Evolutionary conservation across 192 early-diverging fungal genomes (phyloP).

Genomic region (Entomortierella chlamydospora): DNA sequence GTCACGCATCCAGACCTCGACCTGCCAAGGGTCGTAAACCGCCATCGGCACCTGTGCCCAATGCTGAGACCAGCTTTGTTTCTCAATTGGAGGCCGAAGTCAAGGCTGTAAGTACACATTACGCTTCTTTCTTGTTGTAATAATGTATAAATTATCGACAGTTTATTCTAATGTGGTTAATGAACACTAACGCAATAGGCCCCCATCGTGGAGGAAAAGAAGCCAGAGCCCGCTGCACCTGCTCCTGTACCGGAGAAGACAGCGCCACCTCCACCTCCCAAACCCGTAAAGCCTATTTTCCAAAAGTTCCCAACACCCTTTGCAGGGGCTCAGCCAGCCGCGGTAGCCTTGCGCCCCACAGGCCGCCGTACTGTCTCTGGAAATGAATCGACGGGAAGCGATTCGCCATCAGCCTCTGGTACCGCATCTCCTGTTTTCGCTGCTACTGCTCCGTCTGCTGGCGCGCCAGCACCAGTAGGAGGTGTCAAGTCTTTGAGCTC

Average conservation of each 20-base stretch:
- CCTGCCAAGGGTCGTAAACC: slow-evolving; percentile 52
- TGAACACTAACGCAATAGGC: slow-evolving; percentile 18
- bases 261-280: slow-evolving; percentile 41
- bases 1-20: slow-evolving; percentile 37
- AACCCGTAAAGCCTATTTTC: slow-evolving; percentile 56
- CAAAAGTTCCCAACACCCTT: slow-evolving; percentile 55
- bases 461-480: slow-evolving; percentile 29
- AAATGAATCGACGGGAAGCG: too few species aligned
- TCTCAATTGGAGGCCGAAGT: slow-evolving; percentile 50
- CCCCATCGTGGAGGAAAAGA: slow-evolving; percentile 39
- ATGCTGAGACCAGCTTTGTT: slow-evolving; percentile 39
- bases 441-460: background rate
- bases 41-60: slow-evolving; percentile 36
- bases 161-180: too few species aligned
- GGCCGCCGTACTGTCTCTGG: slow-evolving; percentile 30
- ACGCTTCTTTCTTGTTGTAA: background rate
- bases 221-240: slow-evolving; percentile 27
- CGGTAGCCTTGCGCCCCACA: slow-evolving; percentile 28
- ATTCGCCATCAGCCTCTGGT: slow-evolving; percentile 7
- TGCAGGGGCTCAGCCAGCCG: slow-evolving; percentile 32
- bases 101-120: slow-evolving; percentile 38
- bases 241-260: slow-evolving; percentile 25
- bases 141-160: background rate
- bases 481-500: slow-evolving; percentile 54
- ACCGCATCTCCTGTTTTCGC: slow-evolving; percentile 3